Conservation (phyloP, 192 early-diverging fungal genomes). For the Anaeromyces robustus region DNA sequence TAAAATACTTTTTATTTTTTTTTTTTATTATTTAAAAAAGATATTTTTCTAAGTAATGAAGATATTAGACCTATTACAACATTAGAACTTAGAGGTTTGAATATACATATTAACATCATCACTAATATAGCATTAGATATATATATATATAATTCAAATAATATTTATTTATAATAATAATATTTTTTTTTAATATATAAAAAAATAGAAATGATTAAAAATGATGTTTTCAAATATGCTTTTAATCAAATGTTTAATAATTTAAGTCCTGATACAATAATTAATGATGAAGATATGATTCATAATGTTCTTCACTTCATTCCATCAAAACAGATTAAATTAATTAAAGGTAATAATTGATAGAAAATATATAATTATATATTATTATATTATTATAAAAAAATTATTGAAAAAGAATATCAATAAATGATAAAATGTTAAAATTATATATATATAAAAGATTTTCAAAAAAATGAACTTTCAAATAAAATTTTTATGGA, state of each 20-base stretch:
- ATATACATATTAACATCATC: no score
- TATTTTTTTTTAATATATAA: slow-evolving; percentile 1
- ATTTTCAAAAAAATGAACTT: background rate
- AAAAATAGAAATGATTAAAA: slow-evolving; percentile 8
- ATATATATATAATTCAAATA: no score
- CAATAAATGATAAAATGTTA: no score
- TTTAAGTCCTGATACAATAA: slow-evolving; percentile 8
- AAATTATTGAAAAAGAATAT: no score
- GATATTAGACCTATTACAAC: background rate
- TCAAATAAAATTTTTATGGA: background rate
- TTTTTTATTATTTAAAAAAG: background rate
- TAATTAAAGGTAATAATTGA: slow-evolving; percentile 25
- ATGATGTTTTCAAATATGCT: background rate
- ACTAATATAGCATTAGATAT: no score
- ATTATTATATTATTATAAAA: no score
- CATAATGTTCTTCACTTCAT: slow-evolving; percentile 37
- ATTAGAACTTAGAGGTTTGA: background rate
- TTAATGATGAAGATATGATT: slow-evolving; percentile 1
- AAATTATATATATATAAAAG: background rate
- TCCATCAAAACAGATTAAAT: slow-evolving; percentile 33
- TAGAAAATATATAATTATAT: background rate
- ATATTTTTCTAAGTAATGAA: background rate
- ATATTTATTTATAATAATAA: background rate
- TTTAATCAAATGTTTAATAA: background rate
- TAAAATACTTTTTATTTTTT: background rate